Conservation (phyloP, 2,329 filamentous ascomycete species). For the Dryadomyces quercivorus region DNA sequence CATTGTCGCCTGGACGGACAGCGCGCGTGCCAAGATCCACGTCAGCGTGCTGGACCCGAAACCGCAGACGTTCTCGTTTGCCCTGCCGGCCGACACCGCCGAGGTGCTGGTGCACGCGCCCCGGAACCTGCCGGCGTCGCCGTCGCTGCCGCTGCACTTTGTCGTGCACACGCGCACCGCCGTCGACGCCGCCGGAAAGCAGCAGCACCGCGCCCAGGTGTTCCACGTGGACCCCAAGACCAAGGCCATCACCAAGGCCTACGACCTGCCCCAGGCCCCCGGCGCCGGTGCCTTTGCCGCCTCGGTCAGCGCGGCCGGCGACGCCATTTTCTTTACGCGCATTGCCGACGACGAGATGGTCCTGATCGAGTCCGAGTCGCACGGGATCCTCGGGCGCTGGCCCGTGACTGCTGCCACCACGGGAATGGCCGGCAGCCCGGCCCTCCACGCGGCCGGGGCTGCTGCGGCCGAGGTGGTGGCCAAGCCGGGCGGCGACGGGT, state of each 20-base stretch:
- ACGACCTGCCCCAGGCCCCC: slow-evolving; percentile 60
- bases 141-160: slow-evolving; percentile 59
- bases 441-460: slow-evolving; percentile 27
- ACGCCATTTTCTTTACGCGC: slow-evolving; percentile 82
- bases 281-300: slow-evolving; percentile 62
- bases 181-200: slow-evolving; percentile 53
- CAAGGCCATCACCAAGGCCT: slow-evolving; percentile 60
- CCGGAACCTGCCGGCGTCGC: background rate
- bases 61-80: slow-evolving; percentile 26
- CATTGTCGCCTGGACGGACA: slow-evolving; percentile 58
- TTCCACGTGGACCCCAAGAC: slow-evolving; percentile 70
- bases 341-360: slow-evolving; percentile 62
- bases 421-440: too few species aligned
- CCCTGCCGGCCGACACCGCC: slow-evolving; percentile 7
- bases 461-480: slow-evolving; percentile 62
- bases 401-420: slow-evolving; percentile 35
- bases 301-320: slow-evolving; percentile 62
- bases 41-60: slow-evolving; percentile 57
- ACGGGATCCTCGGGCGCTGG: slow-evolving; percentile 69
- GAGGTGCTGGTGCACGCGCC: slow-evolving; percentile 6
- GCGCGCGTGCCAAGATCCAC: slow-evolving; percentile 47
- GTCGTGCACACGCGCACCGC: slow-evolving; percentile 67
- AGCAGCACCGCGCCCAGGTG: slow-evolving; percentile 48
- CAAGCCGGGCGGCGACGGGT: slow-evolving; percentile 48
- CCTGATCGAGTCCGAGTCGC: slow-evolving; percentile 64